Base-by-base conservation (phyloP, 495 filamentous ascomycete species). In the Annulohypoxylon bovei region DNA sequence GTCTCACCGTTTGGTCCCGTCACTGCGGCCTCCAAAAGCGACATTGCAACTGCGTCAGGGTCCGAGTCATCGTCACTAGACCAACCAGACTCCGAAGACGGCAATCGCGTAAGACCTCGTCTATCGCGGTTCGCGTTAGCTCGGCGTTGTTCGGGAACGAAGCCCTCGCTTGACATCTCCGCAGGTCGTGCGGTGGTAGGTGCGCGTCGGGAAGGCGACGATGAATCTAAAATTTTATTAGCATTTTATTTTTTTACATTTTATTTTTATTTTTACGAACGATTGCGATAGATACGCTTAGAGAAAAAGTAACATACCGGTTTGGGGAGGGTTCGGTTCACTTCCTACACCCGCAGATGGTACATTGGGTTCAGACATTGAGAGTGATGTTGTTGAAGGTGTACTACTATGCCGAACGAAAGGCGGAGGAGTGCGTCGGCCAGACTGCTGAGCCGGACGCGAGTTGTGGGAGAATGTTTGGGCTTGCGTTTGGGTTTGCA, bases 11-110 rank as follows among this genome's bases (percentile, higher is more conserved):
- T n/a, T 7, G 54, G 5, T 39, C 54, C 32, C 50, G 52, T 33
- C 30, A 63, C 60, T 12, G 60, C 60, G 9, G 52, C 63, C 47
- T 72, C 70, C 6, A 71, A 11, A 32, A 68, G 63, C 2, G 63
- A 57, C 39, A 74, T 50, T 40, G 70, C 39, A 54, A 47, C 40
- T 18, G 56, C 30, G 8, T 68, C 73, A 16, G 53, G 54, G 62
- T 63, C 73, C 37, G 49, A 70, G 18, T 67, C 65, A 11, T 76
- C 66, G 27, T 72, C 70, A 33, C 70, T 72, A 52, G 64, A 68
- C 55, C 37, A 68, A 20, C 49, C 61, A 2, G 65, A 65, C 3
- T 65, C 70, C 1, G 64, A 56, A 8, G 67, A 65, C 12, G 54
- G 40, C 6, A 64, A 6, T 7, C 65, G 70, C 20, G 59, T 33